Percentiles rank a stretch among this genome's conserved stretches.
These are phyloP conservation scores for Stagonosporopsis chrysanthemi DNA, from an alignment of 2,329 filamentous ascomycete species.

Conservation along the genomic window DNA sequence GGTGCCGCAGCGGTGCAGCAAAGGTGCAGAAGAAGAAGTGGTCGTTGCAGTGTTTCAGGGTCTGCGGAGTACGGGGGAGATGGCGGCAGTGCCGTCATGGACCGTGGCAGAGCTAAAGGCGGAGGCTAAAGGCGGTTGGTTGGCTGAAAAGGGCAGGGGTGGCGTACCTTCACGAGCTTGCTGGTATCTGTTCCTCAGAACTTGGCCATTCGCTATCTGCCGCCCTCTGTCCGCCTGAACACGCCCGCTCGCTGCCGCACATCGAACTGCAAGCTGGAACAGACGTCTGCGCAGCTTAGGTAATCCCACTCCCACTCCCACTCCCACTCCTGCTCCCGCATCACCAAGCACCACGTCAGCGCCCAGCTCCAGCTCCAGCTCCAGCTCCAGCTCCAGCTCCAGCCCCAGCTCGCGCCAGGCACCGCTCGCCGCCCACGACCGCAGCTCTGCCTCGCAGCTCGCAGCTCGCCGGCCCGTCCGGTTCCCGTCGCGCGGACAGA, in stretches of 20 bases:
- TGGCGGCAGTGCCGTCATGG: slow-evolving; percentile 12
- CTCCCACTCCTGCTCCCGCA: too few species aligned
- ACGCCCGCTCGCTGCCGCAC: slow-evolving; percentile 6
- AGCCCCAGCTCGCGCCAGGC: slow-evolving; percentile 28
- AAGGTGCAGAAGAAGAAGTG: background rate
- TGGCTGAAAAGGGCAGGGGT: slow-evolving; percentile 25
- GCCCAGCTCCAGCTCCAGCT: too few species aligned
- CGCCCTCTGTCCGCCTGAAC: background rate
- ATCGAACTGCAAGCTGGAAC: background rate
- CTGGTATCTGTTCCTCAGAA: slow-evolving; percentile 1
- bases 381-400: too few species aligned
- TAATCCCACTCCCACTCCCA: too few species aligned
- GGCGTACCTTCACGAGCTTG: slow-evolving; percentile 38
- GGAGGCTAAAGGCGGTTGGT: too few species aligned
- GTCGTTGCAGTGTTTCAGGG: slow-evolving; percentile 1
- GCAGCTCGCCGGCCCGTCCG: slow-evolving; percentile 35
- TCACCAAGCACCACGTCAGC: too few species aligned
- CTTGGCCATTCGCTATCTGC: slow-evolving; percentile 8
- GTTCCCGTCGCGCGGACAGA: slow-evolving; percentile 33
- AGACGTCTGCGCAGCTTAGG: background rate
- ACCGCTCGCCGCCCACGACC: slow-evolving; percentile 20
- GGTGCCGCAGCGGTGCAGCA: too few species aligned
- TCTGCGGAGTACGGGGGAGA: slow-evolving; percentile 17
- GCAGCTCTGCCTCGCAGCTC: slow-evolving; percentile 13
- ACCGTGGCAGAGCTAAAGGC: slow-evolving; percentile 18